Evolutionary conservation across 495 filamentous ascomycete species (phyloP), one percentile per base, ranked within the genome.

Genomic region (Penicillium ochrochloron): DNA sequence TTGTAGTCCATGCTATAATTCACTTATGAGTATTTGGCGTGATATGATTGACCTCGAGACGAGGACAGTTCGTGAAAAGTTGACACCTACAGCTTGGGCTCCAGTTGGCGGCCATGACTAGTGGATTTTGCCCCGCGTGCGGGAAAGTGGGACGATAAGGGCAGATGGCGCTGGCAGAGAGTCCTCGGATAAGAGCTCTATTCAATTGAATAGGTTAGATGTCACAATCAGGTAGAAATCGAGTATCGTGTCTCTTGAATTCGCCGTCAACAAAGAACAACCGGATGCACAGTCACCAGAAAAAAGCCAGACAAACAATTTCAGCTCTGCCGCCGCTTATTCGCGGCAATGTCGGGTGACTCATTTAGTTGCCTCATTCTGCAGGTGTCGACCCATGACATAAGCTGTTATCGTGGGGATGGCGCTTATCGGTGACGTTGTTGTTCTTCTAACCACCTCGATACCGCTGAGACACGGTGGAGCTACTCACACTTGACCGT

Each of bases 1-100:
- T 97, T 15, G 87, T 84, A 48, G 86, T 85, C 95, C 95, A 99
- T 35, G 95, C 93, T 80, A 34, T 15, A 6, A 12, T 48, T 4
- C 3, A 2, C 2, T 7, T 4, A 23, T 48, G 10, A 48, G 44
- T 5, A 48, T 23, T 48, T 48, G 44, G 19, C 42, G 8, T 2
- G 19, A n/a, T 27, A 4, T 1, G 19, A 48, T 2, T 48, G 19
- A 10, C 19, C 4, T 23, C 11, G 19, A 12, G 3, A 48, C 25
- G 25, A 21, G 4, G 31, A 52, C 25, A 5, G 6, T 44, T 17
- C 17, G n/a, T 21, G 31, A 15, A 42, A 25, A 46, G 27, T 42
- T 19, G 56, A 21, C 34, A 63, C 75, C 37, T 68, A 79, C 76
- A 79, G 50, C 50, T 70, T 34, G 76, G 75, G 54, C 52, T 76